Conservation (phyloP, 129 eudicot genomes). For the Mikania micrantha region DNA sequence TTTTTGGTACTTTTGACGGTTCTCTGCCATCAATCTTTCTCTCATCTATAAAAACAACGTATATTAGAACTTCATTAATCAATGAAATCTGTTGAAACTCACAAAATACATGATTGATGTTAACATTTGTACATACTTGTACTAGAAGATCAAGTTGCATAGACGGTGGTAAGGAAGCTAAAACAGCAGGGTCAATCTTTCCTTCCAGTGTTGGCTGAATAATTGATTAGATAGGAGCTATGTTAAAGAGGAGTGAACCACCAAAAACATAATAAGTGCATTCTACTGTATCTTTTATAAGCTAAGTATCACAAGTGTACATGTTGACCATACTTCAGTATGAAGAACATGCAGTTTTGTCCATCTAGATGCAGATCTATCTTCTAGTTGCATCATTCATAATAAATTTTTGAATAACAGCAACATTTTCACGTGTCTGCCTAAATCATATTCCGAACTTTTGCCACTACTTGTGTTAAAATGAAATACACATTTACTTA, state of each 20-base stretch:
- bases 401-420: background rate
- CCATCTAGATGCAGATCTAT: background rate
- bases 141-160: conserved; percentile 99
- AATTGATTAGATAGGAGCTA: background rate
- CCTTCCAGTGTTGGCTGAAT: conserved; percentile 79
- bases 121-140: conserved; percentile 44
- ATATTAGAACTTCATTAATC: background rate
- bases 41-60: conserved; percentile 57
- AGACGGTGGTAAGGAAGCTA: conserved; percentile 95
- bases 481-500: background rate
- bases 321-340: background rate
- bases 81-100: background rate
- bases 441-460: background rate
- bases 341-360: background rate
- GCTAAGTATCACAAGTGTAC: background rate
- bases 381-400: background rate
- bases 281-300: background rate
- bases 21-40: conserved; percentile 98
- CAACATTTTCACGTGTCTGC: background rate
- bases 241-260: background rate
- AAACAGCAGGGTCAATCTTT: conserved; percentile 80
- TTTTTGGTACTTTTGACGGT: conserved; percentile 88
- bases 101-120: background rate
- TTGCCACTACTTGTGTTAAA: background rate
- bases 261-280: conserved; percentile 1